A percentile compares a stretch with the other conserved stretches of the same genome.
phyloP scores from a whole-genome alignment of 768 basidiomycete genomes.

The Russula virescens region DNA sequence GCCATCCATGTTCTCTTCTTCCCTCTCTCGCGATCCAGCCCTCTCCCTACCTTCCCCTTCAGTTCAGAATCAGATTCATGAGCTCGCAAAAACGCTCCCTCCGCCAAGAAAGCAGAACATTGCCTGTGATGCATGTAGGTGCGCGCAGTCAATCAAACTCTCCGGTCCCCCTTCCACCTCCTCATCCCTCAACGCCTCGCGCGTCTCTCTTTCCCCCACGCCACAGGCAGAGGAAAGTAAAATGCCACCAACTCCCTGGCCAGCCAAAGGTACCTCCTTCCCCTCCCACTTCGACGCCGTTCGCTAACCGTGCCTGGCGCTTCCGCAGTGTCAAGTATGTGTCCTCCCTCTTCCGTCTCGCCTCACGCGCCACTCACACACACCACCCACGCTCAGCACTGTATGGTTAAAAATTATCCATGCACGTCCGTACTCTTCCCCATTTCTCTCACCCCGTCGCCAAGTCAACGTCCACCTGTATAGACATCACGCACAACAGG shows the following conservation, averaged over 20 bases:
- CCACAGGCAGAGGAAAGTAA: constrained; percentile 76
- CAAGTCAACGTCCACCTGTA: constrained; percentile 22
- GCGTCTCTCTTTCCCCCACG: background rate
- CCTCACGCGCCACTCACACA: background rate
- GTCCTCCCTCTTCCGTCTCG: background rate
- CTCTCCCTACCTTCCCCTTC: constrained; percentile 58
- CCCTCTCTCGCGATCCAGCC: constrained; percentile 36
- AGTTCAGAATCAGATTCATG: constrained; percentile 78
- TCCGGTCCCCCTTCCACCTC: no score
- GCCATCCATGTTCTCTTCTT: constrained; percentile 27
- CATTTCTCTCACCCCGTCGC: constrained; percentile 23
- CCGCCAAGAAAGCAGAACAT: constrained; percentile 91
- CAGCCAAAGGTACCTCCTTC: constrained; percentile 31
- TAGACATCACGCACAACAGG: constrained; percentile 78
- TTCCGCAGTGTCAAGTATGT: constrained; percentile 26
- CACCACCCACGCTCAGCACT: constrained; percentile 49
- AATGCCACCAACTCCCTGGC: constrained; percentile 77
- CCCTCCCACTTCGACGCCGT: background rate
- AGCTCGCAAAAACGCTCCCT: constrained; percentile 71
- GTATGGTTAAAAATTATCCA: constrained; percentile 79
- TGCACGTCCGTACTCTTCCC: constrained; percentile 66
- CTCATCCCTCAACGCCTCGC: constrained; percentile 16
- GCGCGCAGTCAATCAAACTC: no score
- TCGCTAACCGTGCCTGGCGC: background rate
- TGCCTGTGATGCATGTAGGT: constrained; percentile 92